Percentiles rank a stretch among this genome's conserved stretches.
Conservation (phyloP, 192 early-diverging fungal species). For the Phycomyces blakesleeanus region DNA sequence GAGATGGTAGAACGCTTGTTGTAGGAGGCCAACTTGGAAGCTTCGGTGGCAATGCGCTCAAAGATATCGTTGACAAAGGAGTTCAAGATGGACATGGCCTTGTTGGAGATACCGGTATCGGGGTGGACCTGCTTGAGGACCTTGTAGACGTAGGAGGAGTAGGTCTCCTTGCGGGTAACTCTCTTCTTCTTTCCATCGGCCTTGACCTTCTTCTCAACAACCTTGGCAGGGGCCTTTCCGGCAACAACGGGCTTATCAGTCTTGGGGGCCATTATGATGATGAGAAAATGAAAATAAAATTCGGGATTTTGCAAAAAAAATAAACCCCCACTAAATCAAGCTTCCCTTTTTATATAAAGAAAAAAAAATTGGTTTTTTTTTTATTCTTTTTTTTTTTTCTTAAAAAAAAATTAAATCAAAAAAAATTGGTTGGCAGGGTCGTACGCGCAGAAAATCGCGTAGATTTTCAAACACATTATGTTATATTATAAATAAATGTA, state of each 20-base stretch:
- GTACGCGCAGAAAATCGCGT: not conserved
- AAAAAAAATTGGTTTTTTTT: no score
- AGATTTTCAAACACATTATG: no score
- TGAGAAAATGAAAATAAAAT: conserved; percentile 17
- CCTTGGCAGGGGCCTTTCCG: conserved; percentile 65
- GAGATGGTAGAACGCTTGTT: conserved; percentile 96
- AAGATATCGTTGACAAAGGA: conserved; percentile 97
- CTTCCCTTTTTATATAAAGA: no score
- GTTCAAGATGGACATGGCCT: conserved; percentile 97
- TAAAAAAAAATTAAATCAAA: not conserved
- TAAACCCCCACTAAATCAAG: no score
- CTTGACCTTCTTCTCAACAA: conserved; percentile 56
- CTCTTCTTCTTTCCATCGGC: conserved; percentile 67
- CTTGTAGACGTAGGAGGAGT: conserved; percentile 96
- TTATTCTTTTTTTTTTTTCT: no score
- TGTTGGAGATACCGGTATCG: conserved; percentile 95
- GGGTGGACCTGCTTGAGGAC: conserved; percentile 97
- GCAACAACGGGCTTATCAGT: conserved; percentile 22
- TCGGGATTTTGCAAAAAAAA: not conserved
- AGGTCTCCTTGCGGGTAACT: conserved; percentile 80
- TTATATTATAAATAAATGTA: no score
- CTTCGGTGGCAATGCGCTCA: conserved; percentile 84
- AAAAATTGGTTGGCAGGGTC: no score
- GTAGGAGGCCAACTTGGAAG: conserved; percentile 83
- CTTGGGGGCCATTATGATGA: conserved; percentile 33